Evolutionary conservation across 2,329 filamentous ascomycete species (phyloP), one percentile per base, ranked within the genome.

Genomic region (Phialemonium atrogriseum): DNA sequence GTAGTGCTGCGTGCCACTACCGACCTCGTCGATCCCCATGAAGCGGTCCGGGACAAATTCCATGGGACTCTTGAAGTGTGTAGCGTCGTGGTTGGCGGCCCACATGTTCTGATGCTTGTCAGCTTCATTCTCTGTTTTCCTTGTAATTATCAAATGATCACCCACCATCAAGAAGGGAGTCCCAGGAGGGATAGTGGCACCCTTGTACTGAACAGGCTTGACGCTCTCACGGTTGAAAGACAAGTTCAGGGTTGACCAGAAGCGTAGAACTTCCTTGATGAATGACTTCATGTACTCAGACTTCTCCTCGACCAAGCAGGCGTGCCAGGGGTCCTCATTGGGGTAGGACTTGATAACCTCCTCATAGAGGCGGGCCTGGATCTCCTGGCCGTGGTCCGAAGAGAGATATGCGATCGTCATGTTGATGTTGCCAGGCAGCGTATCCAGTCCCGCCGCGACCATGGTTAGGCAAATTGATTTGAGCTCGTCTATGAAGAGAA

Each of bases 401-500:
- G 80, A 72, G 3, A 91, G 68, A 44, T 83, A 84, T 3, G 80
- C 84, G 26, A 89, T 73, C 10, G 79, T 78, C 80, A 86, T 85
- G 46, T 86, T 79, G 8, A 89, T 58, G 39, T 87, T 88, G 9
- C 77, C 81, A 0, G 84, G 81, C 1, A 91, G 79, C 0, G 84
- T 91, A 50, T 91, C 84, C 11, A 89, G 70, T 12, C 84, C 84
- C 0, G 82, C 84, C 2, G 79, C 83, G 0, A 89, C 80, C 73
- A 89, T 87, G 15, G 82, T 86, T 15, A 91, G 58, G 50, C 84
- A 85, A 43, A 91, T 85, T 3, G 80, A 84, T 55, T 82, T 85
- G 30, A 88, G 68, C 53, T 88, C 84, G 10, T 73, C 80, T 82
- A 33, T 5, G 4, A 9, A 20, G 12, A 34, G 15, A 21, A n/a